Conservation (phyloP, 2,329 filamentous ascomycete species). For the Leptographium radiaticola region DNA sequence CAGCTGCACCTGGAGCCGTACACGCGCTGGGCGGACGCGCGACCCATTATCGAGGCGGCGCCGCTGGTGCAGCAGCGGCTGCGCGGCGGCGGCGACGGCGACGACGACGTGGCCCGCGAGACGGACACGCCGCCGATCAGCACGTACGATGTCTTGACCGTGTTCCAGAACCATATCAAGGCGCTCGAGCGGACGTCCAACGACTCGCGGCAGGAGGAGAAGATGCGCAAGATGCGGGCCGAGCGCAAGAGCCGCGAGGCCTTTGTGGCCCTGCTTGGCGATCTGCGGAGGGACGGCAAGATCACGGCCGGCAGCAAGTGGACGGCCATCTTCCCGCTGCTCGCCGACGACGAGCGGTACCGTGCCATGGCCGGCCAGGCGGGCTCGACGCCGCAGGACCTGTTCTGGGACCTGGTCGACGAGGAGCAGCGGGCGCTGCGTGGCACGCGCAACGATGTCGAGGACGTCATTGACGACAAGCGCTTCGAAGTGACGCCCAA, state of each 20-base stretch:
- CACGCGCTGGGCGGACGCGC: slow-evolving; percentile 86
- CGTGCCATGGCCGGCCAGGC: slow-evolving; percentile 68
- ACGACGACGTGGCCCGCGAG: slow-evolving; percentile 28
- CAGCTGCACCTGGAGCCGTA: slow-evolving; percentile 80
- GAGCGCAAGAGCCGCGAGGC: slow-evolving; percentile 79
- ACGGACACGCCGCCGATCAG: slow-evolving; percentile 40
- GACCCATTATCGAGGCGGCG: slow-evolving; percentile 66
- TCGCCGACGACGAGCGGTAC: slow-evolving; percentile 76
- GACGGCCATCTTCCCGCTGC: slow-evolving; percentile 62
- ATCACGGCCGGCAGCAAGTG: slow-evolving; percentile 88
- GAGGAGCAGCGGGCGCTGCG: slow-evolving; percentile 85
- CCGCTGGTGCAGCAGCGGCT: slow-evolving; percentile 53
- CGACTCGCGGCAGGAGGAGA: slow-evolving; percentile 77
- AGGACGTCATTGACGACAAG: slow-evolving; percentile 84
- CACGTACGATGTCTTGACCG: slow-evolving; percentile 80
- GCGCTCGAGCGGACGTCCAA: slow-evolving; percentile 83
- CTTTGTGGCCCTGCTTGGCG: slow-evolving; percentile 61
- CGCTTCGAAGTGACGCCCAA: slow-evolving; percentile 80
- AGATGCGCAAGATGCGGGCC: slow-evolving; percentile 63
- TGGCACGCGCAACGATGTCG: slow-evolving; percentile 65
- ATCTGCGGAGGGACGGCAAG: slow-evolving; percentile 61
- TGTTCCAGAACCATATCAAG: slow-evolving; percentile 93
- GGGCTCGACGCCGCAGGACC: slow-evolving; percentile 74
- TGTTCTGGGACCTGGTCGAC: slow-evolving; percentile 94
- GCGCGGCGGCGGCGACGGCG: neutral